phyloP scores from a whole-genome alignment of 2,329 filamentous ascomycete genomes.

The Fusarium multiceps region DNA sequence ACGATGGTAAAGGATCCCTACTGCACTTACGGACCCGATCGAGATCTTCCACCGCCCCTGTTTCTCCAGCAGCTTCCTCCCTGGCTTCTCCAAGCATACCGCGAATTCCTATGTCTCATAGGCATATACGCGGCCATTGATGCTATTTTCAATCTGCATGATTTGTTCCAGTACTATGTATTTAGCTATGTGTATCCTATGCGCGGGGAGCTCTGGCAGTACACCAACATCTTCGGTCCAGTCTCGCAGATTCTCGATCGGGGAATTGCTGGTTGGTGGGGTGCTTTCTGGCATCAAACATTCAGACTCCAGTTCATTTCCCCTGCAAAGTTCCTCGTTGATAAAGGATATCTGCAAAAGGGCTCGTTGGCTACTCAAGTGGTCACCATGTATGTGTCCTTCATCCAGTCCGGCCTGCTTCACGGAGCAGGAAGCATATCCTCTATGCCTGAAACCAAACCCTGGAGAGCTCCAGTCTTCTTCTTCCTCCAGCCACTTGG shows the following conservation, averaged over 20 bases:
- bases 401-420: conserved; percentile 73
- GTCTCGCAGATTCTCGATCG: conserved; percentile 68
- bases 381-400: conserved; percentile 56
- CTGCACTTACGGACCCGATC: conserved; percentile 68
- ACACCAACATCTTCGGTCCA: conserved; percentile 67
- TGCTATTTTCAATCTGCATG: conserved; percentile 68
- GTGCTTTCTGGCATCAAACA: conserved; percentile 89
- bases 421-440: conserved; percentile 79
- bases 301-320: conserved; percentile 80
- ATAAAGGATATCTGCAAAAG: conserved; percentile 53
- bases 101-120: conserved; percentile 65
- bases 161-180: conserved; percentile 65
- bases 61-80: conserved; percentile 57
- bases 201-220: conserved; percentile 63
- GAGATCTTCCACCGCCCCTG: conserved; percentile 54
- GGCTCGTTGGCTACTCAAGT: conserved; percentile 43
- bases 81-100: conserved; percentile 63
- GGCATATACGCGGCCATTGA: conserved; percentile 71
- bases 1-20: conserved; percentile 81
- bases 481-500: conserved; percentile 78
- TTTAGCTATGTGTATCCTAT: conserved; percentile 64
- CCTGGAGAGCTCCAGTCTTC: conserved; percentile 71
- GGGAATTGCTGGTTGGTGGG: conserved; percentile 86
- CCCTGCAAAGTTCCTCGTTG: conserved; percentile 63
- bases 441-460: conserved; percentile 63